Base-by-base conservation (phyloP, 129 eudicot species). In the Tanacetum coccineum region DNA sequence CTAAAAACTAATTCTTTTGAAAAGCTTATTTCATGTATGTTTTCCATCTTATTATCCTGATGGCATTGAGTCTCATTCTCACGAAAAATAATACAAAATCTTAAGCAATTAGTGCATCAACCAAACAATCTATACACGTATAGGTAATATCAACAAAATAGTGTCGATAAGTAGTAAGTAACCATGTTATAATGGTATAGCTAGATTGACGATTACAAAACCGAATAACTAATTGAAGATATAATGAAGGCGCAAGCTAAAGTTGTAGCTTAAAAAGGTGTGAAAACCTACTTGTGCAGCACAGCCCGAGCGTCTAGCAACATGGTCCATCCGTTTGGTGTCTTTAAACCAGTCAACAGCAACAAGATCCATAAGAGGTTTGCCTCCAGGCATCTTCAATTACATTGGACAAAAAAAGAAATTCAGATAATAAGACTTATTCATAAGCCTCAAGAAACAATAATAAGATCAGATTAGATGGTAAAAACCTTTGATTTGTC, bases 281-380 rank as follows among this genome's bases (percentile, higher is more conserved):
- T 81, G 82, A 71, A 68, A 32, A 81, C 90, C 74, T 82, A 87
- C 99, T 70, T 93, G 96, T 47, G 95, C 99, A 4, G 92, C 99
- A 78, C 99, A 89, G 69, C 99, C 95, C 36, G 75, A 86, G 22
- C 99, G 95, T 62, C 95, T 84, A 46, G 95, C 99, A 76, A 93
- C 99, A 71, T 93, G 95, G 75, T 93, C 99, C 95, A 93, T 93
- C 61, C 99, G 81, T 79, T 84, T 93, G 64, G 85, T 82, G 74
- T 93, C 90, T 80, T 93, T 93, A 59, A 93, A 86, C 96, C 96
- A 93, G 78, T 93, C 99, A 60, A 89, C 96, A 62, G 99, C 99
- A 80, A 93, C 99, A 78, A 93, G 99, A 71, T 93, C 99, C 95
- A 93, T 84, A 72, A 93, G 89, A 42, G 87, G 99, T 74, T 89